phyloP scores from a whole-genome alignment of 2,329 filamentous ascomycete species.

The Talaromyces funiculosus region DNA sequence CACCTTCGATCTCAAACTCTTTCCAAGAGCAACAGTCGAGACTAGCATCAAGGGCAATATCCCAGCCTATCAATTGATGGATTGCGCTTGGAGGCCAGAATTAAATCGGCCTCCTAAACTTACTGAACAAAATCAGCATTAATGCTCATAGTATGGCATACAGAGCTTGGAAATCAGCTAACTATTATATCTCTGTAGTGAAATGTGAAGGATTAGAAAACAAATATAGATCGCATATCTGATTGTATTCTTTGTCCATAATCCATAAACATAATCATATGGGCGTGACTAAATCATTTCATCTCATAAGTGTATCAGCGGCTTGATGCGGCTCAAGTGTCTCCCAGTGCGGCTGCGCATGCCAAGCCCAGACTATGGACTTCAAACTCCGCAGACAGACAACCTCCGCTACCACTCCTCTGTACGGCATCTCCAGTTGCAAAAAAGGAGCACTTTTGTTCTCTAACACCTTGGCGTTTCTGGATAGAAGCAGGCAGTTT shows the following conservation, averaged over 20 bases:
- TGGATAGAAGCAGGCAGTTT: not conserved
- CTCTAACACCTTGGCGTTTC: not conserved
- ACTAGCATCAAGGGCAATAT: too few relatives aligned
- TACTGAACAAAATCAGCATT: too few relatives aligned
- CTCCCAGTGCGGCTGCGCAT: not conserved
- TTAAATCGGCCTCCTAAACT: too few relatives aligned
- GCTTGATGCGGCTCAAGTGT: not conserved
- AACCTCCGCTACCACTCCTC: not conserved
- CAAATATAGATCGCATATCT: not conserved
- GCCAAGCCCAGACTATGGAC: conserved; percentile 4
- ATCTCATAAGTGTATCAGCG: not conserved
- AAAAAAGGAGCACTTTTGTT: not conserved
- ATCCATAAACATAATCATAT: not conserved
- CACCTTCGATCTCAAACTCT: not conserved
- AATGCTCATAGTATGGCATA: too few relatives aligned
- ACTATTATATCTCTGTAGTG: not conserved
- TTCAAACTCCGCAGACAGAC: not conserved
- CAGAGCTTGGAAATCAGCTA: not conserved
- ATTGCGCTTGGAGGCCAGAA: too few relatives aligned
- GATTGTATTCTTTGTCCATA: not conserved
- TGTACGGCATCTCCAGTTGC: not conserved
- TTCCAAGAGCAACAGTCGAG: too few relatives aligned
- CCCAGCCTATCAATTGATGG: too few relatives aligned
- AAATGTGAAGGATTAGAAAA: not conserved
- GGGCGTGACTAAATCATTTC: not conserved